Evolutionary conservation across 2,329 filamentous ascomycete genomes (phyloP).

Genomic region (Fusarium algeriense): DNA sequence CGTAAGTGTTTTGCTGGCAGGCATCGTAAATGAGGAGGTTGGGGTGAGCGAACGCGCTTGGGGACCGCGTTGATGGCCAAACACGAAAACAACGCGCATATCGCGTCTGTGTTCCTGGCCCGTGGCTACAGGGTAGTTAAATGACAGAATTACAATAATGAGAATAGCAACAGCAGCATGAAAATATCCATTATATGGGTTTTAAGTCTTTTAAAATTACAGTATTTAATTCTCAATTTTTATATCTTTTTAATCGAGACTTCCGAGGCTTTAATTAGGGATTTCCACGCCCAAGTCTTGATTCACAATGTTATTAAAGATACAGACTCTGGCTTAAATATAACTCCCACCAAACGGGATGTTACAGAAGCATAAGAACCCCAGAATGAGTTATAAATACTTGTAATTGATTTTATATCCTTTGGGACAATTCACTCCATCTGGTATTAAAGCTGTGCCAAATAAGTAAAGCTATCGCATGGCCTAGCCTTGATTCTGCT

Average conservation of each 20-base stretch:
- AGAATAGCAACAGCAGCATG: not conserved
- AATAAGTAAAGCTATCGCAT: not conserved
- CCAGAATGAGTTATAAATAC: rapidly evolving
- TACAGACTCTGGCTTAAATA: no score
- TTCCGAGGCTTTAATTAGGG: not conserved
- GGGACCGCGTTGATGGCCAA: not conserved
- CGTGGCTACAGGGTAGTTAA: no score
- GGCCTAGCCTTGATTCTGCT: rapidly evolving
- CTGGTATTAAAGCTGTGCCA: rapidly evolving
- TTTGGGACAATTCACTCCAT: rapidly evolving
- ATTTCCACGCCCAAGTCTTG: no score
- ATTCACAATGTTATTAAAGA: no score
- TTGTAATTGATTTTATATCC: rapidly evolving
- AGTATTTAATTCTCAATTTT: no score
- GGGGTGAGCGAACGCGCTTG: not conserved
- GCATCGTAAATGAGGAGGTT: not conserved
- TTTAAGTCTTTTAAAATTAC: no score
- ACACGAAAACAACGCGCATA: not conserved
- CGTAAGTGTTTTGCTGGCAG: not conserved
- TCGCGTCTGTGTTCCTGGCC: no score
- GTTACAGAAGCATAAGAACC: no score
- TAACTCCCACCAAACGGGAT: no score
- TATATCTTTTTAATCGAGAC: not conserved
- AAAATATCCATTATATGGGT: not conserved
- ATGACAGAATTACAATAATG: not conserved